Percentiles rank a stretch among this genome's conserved stretches.
Conservation (phyloP, 208 protist species). For the Paratrypanosoma confusum region DNA sequence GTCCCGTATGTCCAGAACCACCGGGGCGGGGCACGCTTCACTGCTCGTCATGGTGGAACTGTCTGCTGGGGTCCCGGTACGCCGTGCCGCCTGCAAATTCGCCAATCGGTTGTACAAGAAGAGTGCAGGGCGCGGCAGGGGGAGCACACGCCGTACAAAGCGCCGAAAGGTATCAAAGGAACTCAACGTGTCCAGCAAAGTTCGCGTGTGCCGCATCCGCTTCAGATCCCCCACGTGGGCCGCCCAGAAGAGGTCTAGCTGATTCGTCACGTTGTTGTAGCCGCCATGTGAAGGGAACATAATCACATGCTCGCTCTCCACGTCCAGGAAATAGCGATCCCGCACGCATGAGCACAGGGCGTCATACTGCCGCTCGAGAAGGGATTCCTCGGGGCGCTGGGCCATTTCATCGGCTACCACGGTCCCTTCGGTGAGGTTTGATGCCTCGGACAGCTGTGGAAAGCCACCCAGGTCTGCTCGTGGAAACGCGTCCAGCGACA, state of each 20-base stretch:
- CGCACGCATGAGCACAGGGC: background rate
- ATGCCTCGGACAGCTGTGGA: background rate
- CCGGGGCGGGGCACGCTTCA: slow-evolving; percentile 1
- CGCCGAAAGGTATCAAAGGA: slow-evolving; percentile 15
- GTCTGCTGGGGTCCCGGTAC: too few species aligned
- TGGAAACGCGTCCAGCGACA: slow-evolving; percentile 40
- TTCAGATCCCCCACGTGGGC: slow-evolving; percentile 37
- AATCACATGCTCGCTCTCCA: slow-evolving; percentile 23
- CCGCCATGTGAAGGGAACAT: slow-evolving; percentile 66
- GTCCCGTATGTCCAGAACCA: slow-evolving; percentile 50
- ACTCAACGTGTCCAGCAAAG: slow-evolving; percentile 27
- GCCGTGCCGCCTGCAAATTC: slow-evolving; percentile 27
- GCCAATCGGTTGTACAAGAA: slow-evolving; percentile 28
- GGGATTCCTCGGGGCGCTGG: background rate
- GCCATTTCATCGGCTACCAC: background rate
- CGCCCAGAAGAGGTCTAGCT: slow-evolving; percentile 72
- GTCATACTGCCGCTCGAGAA: background rate
- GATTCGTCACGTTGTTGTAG: slow-evolving; percentile 65
- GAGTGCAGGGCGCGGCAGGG: slow-evolving; percentile 43
- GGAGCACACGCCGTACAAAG: slow-evolving; percentile 28
- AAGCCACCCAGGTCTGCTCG: slow-evolving; percentile 22
- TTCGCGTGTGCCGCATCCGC: slow-evolving; percentile 43
- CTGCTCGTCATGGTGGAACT: background rate
- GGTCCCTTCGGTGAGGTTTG: background rate
- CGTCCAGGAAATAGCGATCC: too few species aligned